Base-by-base conservation (phyloP, 306 rosid genomes). In the Quercus bicolor region DNA sequence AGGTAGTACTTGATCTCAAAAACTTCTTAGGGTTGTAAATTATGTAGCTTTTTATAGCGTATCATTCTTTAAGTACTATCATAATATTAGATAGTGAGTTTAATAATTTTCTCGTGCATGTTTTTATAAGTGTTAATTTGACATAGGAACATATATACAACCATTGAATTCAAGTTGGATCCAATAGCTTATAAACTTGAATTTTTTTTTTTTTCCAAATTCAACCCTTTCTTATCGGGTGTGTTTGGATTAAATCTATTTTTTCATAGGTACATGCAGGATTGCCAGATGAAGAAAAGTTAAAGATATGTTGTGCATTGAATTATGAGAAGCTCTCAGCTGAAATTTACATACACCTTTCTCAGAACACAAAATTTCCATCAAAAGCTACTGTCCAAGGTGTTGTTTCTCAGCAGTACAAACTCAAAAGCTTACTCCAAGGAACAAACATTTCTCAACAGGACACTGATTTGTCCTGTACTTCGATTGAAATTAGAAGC, bases 321-420 rank as follows among this genome's bases (percentile, higher is more conserved):
- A 93, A 89, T 75, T 85, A 85, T 68, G 93, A 88, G 81, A 95
- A 93, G 85, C 94, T 95, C 77, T 95, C 98, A 24, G 82, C 87
- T 18, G 87, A 95, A 80, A 79, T 88, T 56, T 86, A 87, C 72
- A 4, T 84, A 77, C 92, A 84, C 75, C 86, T 95, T 75, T 88
- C 92, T 21, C 85, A 84, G 79, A 95, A 91, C 84, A 65, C 69
- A 77, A 90, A 87, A 26, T 93, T 93, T 72, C 93, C 94, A 21
- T 87, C 94, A 70, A 91, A 82, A 74, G 84, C 96, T 3, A 83
- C 93, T n/a, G 84, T 85, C 72, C 91, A 87, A 28, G 87, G 86
- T 73, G 90, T 90, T 37, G 54, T 83, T 52, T 90, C 91, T 68
- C 91, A 90, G 84, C 90, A 93, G 68, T 80, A 72, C 60, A 91